Evolutionary conservation across 345 rosid species (phyloP).

Genomic region (Chamaenerion angustifolium): DNA sequence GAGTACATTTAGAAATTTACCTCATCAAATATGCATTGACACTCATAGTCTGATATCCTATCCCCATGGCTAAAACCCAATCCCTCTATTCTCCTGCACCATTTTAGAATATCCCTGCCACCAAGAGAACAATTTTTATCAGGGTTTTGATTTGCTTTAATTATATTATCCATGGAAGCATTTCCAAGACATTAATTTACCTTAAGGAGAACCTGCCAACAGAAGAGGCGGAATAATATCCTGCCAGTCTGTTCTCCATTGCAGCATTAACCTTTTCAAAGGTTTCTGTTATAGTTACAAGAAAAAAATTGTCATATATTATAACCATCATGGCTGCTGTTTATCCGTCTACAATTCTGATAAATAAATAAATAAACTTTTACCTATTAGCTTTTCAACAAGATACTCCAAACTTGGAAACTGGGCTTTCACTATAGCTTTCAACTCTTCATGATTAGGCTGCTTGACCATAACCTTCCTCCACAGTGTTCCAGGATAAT

Average conservation of each 20-base stretch:
- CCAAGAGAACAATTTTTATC: slow-evolving; percentile 7
- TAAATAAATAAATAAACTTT: slow-evolving; percentile 14
- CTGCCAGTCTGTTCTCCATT: slow-evolving; percentile 17
- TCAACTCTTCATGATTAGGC: slow-evolving; percentile 50
- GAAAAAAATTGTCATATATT: not conserved
- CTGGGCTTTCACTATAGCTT: slow-evolving; percentile 39
- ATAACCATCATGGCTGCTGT: not conserved
- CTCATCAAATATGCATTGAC: slow-evolving; percentile 57
- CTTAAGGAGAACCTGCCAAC: slow-evolving; percentile 55
- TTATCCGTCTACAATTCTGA: slow-evolving; percentile 4
- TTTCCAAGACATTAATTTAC: slow-evolving; percentile 16
- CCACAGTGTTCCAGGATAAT: slow-evolving; percentile 54
- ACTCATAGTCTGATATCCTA: slow-evolving; percentile 34
- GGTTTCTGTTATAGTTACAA: slow-evolving; percentile 35
- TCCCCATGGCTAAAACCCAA: slow-evolving; percentile 13
- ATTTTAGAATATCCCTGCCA: slow-evolving; percentile 86
- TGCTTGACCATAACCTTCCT: slow-evolving; percentile 69
- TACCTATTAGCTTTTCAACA: slow-evolving; percentile 60
- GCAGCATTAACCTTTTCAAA: slow-evolving; percentile 35
- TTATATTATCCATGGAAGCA: not conserved
- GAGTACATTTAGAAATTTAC: slow-evolving; percentile 16
- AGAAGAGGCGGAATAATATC: slow-evolving; percentile 25
- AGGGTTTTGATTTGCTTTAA: not conserved
- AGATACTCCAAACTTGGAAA: slow-evolving; percentile 57
- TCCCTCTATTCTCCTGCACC: slow-evolving; percentile 71